A percentile compares a stretch with the other conserved stretches of the same genome.
Evolutionary conservation across 306 rosid species (phyloP).

Genomic region (Lablab purpureus): DNA sequence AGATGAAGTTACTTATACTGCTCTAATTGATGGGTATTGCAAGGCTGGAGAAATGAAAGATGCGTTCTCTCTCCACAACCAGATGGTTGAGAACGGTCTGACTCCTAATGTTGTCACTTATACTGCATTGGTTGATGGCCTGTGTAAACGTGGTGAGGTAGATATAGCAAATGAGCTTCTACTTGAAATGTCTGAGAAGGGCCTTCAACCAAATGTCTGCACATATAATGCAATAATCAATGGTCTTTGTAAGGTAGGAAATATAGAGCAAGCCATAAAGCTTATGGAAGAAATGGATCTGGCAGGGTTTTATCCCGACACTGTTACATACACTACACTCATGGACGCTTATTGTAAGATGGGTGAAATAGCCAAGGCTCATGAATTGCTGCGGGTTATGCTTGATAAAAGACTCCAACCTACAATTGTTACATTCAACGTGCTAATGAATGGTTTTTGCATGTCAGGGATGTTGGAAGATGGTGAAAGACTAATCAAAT

Average conservation of each 20-base stretch:
- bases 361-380: slow-evolving; percentile 79
- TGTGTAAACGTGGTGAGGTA: slow-evolving; percentile 81
- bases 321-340: slow-evolving; percentile 84
- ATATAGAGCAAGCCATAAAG: slow-evolving; percentile 67
- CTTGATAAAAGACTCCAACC: slow-evolving; percentile 76
- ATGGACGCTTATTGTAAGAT: slow-evolving; percentile 85
- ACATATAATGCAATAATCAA: slow-evolving; percentile 77
- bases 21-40: slow-evolving; percentile 83
- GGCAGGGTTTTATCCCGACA: slow-evolving; percentile 76
- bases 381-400: slow-evolving; percentile 70
- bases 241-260: slow-evolving; percentile 88
- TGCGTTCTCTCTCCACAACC: slow-evolving; percentile 85
- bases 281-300: slow-evolving; percentile 81
- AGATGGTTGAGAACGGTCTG: slow-evolving; percentile 73
- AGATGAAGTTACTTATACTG: slow-evolving; percentile 85
- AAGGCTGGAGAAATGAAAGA: slow-evolving; percentile 74
- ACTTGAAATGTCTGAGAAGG: slow-evolving; percentile 76
- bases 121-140: slow-evolving; percentile 85
- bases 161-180: slow-evolving; percentile 87
- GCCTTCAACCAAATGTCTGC: slow-evolving; percentile 81
- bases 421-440: slow-evolving; percentile 88
- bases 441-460: slow-evolving; percentile 92
- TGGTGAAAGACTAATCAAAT: slow-evolving; percentile 73
- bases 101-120: slow-evolving; percentile 81
- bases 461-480: slow-evolving; percentile 83